A percentile compares a stretch with the other conserved stretches of the same genome.
Conservation (phyloP, 2,329 filamentous ascomycete genomes). For the Diaporthe sp. region DNA sequence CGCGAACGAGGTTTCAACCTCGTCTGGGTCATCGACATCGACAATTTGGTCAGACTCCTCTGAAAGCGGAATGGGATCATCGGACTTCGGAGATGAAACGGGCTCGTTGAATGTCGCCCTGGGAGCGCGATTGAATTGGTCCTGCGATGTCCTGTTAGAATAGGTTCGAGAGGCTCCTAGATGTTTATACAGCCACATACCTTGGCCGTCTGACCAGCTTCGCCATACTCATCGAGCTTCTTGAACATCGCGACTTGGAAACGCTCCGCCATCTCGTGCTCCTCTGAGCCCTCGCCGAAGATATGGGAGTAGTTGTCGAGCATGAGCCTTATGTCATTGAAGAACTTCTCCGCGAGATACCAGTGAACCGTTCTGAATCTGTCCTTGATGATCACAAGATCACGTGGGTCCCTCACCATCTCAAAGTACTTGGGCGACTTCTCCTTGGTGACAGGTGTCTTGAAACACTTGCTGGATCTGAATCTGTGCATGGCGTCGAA, state of each 20-base stretch:
- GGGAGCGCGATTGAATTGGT: background rate
- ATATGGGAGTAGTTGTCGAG: too few species aligned
- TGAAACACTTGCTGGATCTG: background rate
- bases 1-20: background rate
- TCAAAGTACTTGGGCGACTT: background rate
- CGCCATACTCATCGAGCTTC: too few species aligned
- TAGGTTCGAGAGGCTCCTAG: background rate
- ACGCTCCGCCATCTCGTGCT: background rate
- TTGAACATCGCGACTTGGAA: background rate
- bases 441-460: too few species aligned
- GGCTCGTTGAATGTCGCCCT: background rate
- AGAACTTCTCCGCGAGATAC: background rate
- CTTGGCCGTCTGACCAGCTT: too few species aligned
- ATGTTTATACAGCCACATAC: too few species aligned
- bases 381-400: background rate
- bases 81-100: too few species aligned
- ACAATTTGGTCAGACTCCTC: background rate
- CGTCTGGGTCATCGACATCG: background rate
- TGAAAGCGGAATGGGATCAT: background rate
- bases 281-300: background rate
- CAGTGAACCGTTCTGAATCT: fast-evolving
- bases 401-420: background rate
- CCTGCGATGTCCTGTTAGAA: background rate
- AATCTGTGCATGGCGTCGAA: too few species aligned
- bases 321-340: too few species aligned